Evolutionary conservation across 2,329 filamentous ascomycete genomes (phyloP), one percentile per base, ranked within the genome.

Genomic region (Cordyceps cicadae): DNA sequence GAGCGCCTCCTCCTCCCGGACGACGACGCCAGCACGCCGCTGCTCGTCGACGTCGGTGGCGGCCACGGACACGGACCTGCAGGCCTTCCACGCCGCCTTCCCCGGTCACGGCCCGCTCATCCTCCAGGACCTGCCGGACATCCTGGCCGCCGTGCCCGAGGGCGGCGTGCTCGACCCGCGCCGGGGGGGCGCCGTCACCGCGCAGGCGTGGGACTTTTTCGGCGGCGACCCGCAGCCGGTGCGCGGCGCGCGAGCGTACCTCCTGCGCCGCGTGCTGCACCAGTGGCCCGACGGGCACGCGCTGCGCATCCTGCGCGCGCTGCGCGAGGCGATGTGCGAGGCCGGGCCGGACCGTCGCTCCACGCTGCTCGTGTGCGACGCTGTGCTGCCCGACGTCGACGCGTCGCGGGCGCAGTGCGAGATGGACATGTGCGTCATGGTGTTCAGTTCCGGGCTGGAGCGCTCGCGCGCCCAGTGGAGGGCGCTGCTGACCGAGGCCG

Each of bases 181-280:
- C n/a, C n/a, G n/a, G n/a, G n/a, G n/a, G n/a, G n/a, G n/a, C n/a
- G n/a, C n/a, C n/a, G 66, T 72, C 6, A 67, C 71, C 50, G 58
- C 26, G 2, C 71, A 71, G 67, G 56, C 65, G 1, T 72, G 76
- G 43, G 72, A 77, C 56, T 76, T 68, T 54, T 71, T 70, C 54
- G 67, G 65, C 1, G 64, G 34, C 34, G 12, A 14, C 6, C 34
- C 66, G n/a, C 71, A 74, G 54, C 70, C 69, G 2, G 63, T 75
- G 0, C 71, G 74, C 66, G 63, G 67, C 19, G 64, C 66, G 2
- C 63, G 66, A 11, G 65, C 64, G 0, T 68, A 68, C 63, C 68
- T 66, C 46, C 65, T 69, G 62, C 66, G 68, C 58, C 66, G 63
- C 12, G 59, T 66, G 15, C 55, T 70, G 15, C 67, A 68, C 37